These are phyloP conservation scores for Mariannaea sp. DNA, from an alignment of 2,329 filamentous ascomycete genomes.

Conservation along the genomic window DNA sequence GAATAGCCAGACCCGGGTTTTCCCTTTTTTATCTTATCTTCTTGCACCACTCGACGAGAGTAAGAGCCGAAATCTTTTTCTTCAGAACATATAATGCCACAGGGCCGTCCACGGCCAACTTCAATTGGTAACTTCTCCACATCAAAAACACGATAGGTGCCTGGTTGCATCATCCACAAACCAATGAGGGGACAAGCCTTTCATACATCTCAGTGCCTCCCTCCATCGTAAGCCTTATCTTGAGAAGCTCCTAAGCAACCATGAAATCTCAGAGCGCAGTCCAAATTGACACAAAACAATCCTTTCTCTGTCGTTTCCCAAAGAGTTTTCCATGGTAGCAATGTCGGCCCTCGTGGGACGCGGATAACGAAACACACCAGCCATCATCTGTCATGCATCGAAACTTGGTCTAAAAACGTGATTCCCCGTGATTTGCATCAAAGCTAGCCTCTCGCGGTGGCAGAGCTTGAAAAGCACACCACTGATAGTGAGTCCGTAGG, in stretches of 20 bases:
- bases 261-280: conserved; percentile 32
- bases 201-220: conserved; percentile 32
- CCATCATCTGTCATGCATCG: conserved; percentile 56
- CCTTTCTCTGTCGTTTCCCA: conserved; percentile 32
- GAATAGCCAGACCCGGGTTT: conserved; percentile 23
- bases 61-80: conserved; percentile 31
- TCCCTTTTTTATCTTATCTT: conserved; percentile 33
- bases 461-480: conserved; percentile 36
- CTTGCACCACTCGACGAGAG: conserved; percentile 29
- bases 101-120: conserved; percentile 34
- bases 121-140: conserved; percentile 39
- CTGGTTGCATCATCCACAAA: conserved; percentile 26
- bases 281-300: conserved; percentile 31
- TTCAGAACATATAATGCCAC: conserved; percentile 35
- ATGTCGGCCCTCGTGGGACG: conserved; percentile 38
- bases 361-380: conserved; percentile 49
- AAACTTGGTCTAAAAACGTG: conserved; percentile 54
- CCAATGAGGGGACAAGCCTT: conserved; percentile 27
- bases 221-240: conserved; percentile 26
- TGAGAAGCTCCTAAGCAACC: conserved; percentile 28
- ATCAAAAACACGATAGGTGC: conserved; percentile 34
- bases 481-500: conserved; percentile 33
- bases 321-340: conserved; percentile 35
- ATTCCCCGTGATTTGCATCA: conserved; percentile 46
- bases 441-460: conserved; percentile 39